Base-by-base conservation (phyloP, 1,284 basidiomycete genomes). In the Apiotrichum brassicae region DNA sequence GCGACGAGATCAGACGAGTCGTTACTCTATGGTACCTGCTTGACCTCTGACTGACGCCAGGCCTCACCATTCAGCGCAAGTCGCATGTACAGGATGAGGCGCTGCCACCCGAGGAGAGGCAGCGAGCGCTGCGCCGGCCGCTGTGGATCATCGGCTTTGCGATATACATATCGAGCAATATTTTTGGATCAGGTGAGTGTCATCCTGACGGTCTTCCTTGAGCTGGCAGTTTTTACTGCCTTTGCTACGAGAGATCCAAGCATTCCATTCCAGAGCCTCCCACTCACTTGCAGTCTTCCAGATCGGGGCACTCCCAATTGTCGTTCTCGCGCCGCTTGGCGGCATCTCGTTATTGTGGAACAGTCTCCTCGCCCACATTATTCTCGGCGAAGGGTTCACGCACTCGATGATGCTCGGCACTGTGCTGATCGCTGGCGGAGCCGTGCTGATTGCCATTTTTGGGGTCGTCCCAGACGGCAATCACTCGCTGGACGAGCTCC, bases 321-420 rank as follows among this genome's bases (percentile, higher is more conserved):
- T 93, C 51, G 89, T 94, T 50, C 84, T 93, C 41, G 90, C 87
- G 2, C 92, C 92, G 0, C 80, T 97, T 2, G 93, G 93, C 19
- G 93, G 92, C 1, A 87, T 80, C 38, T 92, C 89, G 7, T 81
- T 97, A 28, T 79, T 97, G 22, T 97, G 89, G 87, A 97, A 97
- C 71, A 90, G 90, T 3, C 82, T 97, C 62, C 91, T 97, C 59
- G 91, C 92, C 11, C 80, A 84, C 24, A 68, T 94, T 43, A 78
- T 97, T 35, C 79, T 97, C 19, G 87, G 88, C 34, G 91, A 94
- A 65, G 78, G 83, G 19, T 89, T 95, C 73, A 89, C 88, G 6
- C 79, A 78, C 12, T 86, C 84, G 76, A 87, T 94, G 81, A 75
- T 91, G 46, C 71, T 87, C 12, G 92, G 91, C 23, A 95, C 91